A percentile compares a stretch with the other conserved stretches of the same genome.
Conservation (phyloP, 345 rosid species). For the Psidium friedrichsthalianum region DNA sequence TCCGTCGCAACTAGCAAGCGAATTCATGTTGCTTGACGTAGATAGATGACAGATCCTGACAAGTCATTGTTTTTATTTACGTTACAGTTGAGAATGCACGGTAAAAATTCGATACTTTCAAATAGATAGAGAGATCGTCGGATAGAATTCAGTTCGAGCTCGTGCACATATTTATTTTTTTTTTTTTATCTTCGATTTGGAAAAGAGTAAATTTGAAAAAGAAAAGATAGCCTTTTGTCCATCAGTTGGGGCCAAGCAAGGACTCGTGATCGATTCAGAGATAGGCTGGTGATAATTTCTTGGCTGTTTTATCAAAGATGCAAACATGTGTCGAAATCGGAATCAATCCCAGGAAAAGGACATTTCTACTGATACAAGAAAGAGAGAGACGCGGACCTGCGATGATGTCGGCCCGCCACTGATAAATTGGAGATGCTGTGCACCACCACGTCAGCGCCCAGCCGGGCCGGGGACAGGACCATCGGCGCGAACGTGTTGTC, state of each 20-base stretch:
- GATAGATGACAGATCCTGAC: background rate
- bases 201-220: background rate
- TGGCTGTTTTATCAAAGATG: background rate
- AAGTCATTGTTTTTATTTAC: background rate
- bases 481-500: slow-evolving; percentile 93
- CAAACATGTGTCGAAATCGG: background rate
- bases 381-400: slow-evolving; percentile 41
- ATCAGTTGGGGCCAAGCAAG: background rate
- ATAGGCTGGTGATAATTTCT: background rate
- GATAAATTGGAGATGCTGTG: slow-evolving; percentile 88
- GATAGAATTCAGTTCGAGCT: too few species aligned
- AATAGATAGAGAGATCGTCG: too few species aligned
- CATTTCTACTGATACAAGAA: background rate
- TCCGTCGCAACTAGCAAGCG: background rate
- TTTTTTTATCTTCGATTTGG: background rate
- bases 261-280: background rate
- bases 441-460: slow-evolving; percentile 89
- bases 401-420: slow-evolving; percentile 94
- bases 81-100: too few species aligned
- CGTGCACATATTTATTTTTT: background rate
- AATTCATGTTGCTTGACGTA: too few species aligned
- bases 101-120: accelerated
- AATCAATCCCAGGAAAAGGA: background rate
- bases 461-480: slow-evolving; percentile 86
- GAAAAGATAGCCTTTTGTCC: background rate